These are phyloP conservation scores for Trametes sp. DNA, from an alignment of 1,284 basidiomycete species.

Conservation along the genomic window DNA sequence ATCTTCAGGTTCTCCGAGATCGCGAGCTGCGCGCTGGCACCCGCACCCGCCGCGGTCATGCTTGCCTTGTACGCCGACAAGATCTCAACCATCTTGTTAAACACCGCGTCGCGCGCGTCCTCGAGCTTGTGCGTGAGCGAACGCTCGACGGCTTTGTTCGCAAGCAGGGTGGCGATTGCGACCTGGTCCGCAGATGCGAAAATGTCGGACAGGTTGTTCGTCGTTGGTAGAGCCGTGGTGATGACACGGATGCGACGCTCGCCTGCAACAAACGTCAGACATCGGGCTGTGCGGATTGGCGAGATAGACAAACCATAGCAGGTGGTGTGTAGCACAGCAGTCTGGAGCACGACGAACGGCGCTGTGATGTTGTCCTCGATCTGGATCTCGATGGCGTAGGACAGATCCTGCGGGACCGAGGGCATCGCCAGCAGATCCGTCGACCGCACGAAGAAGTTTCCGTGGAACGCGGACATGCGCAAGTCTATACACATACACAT, in stretches of 20 bases:
- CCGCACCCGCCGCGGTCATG: slow-evolving; percentile 93
- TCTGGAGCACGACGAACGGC: slow-evolving; percentile 96
- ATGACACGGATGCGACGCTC: slow-evolving; percentile 97
- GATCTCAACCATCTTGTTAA: slow-evolving; percentile 92
- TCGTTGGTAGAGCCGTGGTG: slow-evolving; percentile 93
- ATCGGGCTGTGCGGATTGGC: neutral
- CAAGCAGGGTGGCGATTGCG: slow-evolving; percentile 88
- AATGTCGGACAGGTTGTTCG: slow-evolving; percentile 91
- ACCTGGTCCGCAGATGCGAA: slow-evolving; percentile 96
- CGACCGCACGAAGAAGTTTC: slow-evolving; percentile 99
- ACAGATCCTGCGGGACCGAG: slow-evolving; percentile 95
- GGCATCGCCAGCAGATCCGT: slow-evolving; percentile 98
- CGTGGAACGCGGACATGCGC: slow-evolving; percentile 98
- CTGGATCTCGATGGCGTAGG: slow-evolving; percentile 96
- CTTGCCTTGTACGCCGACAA: slow-evolving; percentile 94
- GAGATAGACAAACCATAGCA: slow-evolving; percentile 74
- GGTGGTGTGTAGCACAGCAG: slow-evolving; percentile 95
- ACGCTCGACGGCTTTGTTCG: slow-evolving; percentile 98
- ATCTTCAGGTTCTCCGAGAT: slow-evolving; percentile 94
- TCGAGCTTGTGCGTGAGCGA: slow-evolving; percentile 91
- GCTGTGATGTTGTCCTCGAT: slow-evolving; percentile 95
- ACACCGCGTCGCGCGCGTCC: slow-evolving; percentile 91
- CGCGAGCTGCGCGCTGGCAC: slow-evolving; percentile 93
- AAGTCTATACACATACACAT: slow-evolving; percentile 61
- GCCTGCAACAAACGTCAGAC: slow-evolving; percentile 48